A percentile compares a stretch with the other conserved stretches of the same genome.
Evolutionary conservation across 805 yeast genomes (phyloP).

Genomic region (Priceomyces melissophilus): DNA sequence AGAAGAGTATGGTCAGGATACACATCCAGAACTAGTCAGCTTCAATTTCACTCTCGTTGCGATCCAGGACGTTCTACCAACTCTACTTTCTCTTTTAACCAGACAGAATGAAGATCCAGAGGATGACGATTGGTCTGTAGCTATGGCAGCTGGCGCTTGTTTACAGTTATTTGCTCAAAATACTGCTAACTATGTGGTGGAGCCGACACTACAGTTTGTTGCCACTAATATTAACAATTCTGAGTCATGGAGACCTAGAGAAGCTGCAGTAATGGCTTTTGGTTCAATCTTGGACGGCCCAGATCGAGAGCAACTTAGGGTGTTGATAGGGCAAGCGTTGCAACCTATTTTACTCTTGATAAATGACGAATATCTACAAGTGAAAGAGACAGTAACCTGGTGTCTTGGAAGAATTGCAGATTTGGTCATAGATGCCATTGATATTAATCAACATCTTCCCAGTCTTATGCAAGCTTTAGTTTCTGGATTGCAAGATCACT

Average conservation of each 20-base stretch:
- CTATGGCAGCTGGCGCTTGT: constrained; percentile 99
- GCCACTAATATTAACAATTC: constrained; percentile 56
- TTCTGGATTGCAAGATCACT: constrained; percentile 83
- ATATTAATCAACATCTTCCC: constrained; percentile 61
- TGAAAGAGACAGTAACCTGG: constrained; percentile 97
- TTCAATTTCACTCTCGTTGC: constrained; percentile 87
- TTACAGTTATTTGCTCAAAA: constrained; percentile 89
- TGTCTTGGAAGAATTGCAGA: constrained; percentile 96
- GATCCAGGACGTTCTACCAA: constrained; percentile 80
- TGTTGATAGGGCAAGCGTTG: constrained; percentile 76
- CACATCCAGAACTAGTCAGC: constrained; percentile 43
- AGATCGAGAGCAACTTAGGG: constrained; percentile 62
- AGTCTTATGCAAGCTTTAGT: constrained; percentile 69
- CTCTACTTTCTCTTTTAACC: constrained; percentile 72
- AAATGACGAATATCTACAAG: constrained; percentile 74
- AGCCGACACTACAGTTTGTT: constrained; percentile 81
- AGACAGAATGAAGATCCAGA: constrained; percentile 91
- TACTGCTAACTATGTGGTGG: constrained; percentile 81
- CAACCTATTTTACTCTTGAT: constrained; percentile 73
- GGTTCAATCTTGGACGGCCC: constrained; percentile 97
- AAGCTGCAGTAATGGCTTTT: constrained; percentile 98
- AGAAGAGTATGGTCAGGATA: constrained; percentile 55
- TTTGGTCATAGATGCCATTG: constrained; percentile 72
- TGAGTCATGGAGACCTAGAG: constrained; percentile 76
- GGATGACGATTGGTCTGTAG: constrained; percentile 95